These are phyloP conservation scores for Cladobotryum mycophilum DNA, from an alignment of 2,329 filamentous ascomycete species.

Conservation along the genomic window DNA sequence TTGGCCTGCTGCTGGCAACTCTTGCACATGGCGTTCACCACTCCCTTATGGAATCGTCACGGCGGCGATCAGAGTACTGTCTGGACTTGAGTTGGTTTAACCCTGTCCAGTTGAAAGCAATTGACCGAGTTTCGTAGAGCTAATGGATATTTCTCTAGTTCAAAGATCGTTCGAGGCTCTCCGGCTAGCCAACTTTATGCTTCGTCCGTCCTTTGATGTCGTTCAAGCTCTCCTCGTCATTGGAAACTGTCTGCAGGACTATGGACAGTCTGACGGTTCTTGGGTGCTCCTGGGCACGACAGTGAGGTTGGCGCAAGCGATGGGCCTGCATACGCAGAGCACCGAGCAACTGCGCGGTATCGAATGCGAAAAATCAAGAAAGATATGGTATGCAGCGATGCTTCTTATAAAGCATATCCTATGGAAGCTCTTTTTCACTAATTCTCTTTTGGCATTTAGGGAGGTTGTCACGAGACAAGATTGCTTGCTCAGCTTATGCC, in stretches of 20 bases:
- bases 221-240: constrained; percentile 6
- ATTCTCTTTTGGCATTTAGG: background rate
- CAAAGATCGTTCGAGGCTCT: constrained; percentile 8
- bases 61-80: constrained; percentile 5
- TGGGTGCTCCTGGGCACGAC: constrained; percentile 9
- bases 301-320: constrained; percentile 5
- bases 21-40: constrained; percentile 8
- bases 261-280: constrained; percentile 7
- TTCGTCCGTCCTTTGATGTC: constrained; percentile 4
- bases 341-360: background rate
- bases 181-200: constrained; percentile 4
- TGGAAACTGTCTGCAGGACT: constrained; percentile 6
- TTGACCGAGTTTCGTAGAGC: no score
- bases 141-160: background rate
- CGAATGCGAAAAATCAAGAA: background rate
- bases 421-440: no score
- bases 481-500: constrained; percentile 5
- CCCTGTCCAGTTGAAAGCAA: no score
- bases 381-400: background rate
- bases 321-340: constrained; percentile 3
- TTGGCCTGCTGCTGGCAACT: constrained; percentile 2
- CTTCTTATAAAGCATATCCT: no score
- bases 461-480: constrained; percentile 5
- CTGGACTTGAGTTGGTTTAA: constrained; percentile 2
- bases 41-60: constrained; percentile 4